Evolutionary conservation across 2,329 filamentous ascomycete species (phyloP), one percentile per base, ranked within the genome.

Genomic region (Aureobasidium sp.): DNA sequence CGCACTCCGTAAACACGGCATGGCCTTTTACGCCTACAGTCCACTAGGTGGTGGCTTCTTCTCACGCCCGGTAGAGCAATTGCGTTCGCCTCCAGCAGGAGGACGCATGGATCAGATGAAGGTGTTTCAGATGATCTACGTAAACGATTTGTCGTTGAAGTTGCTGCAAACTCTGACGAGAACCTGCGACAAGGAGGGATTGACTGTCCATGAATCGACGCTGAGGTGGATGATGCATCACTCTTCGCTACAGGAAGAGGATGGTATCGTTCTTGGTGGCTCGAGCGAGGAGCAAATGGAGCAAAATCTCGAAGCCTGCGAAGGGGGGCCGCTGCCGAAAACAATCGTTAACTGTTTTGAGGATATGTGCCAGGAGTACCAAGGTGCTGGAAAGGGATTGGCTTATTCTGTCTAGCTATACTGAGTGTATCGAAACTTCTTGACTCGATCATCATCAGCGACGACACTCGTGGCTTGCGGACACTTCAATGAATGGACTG

Each of bases 151-250:
- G 81, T 36, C 72, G 78, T 59, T 69, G n/a, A n/a, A n/a, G n/a
- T 75, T 2, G 74, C 73, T 27, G 73, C 76, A 0, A 73, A 74
- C 69, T n/a, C n/a, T n/a, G n/a, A n/a, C n/a, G n/a, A n/a, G n/a
- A n/a, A n/a, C n/a, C n/a, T n/a, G n/a, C n/a, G n/a, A n/a, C n/a
- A 79, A 81, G 71, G 76, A 82, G 68, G 75, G 76, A 1, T 36
- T 86, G 38, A 81, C 79, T 0, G 72, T 80, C 65, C 75, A 77
- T 0, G 81, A 85, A 67, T 76, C 77, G 68, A 82, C 81, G 1
- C 67, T 86, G 62, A 69, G 83, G 36, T 85, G 84, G 84, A 74
- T 79, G 42, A 72, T 73, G 1, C 79, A 85, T 70, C 83, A 86
- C 67, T 80, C 76, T 13, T 50, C 71, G 54, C 59, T 82, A 58